These are phyloP conservation scores for Nevesoporus exiguus DNA, from an alignment of 768 basidiomycete genomes.

Conservation along the genomic window DNA sequence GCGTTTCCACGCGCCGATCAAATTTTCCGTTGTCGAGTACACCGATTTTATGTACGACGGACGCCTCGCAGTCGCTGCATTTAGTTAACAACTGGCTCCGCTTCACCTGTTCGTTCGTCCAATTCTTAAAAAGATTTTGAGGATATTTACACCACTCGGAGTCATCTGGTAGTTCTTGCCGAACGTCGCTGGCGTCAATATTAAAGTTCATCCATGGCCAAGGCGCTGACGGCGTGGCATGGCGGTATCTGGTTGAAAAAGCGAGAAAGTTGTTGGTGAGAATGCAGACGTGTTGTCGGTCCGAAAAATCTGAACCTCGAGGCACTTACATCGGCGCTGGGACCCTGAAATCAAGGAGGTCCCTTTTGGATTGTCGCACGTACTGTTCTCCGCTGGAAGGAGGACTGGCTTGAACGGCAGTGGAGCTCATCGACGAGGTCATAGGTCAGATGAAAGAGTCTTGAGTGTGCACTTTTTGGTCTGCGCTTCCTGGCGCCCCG, in stretches of 20 bases:
- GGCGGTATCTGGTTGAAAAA: slow-evolving; percentile 24
- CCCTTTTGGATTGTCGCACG: not conserved
- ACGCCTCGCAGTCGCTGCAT: slow-evolving; percentile 15
- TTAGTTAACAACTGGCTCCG: slow-evolving; percentile 33
- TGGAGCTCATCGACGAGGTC: slow-evolving; percentile 6
- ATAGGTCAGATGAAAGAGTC: not conserved
- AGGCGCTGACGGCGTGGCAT: slow-evolving; percentile 37
- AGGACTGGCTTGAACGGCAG: not conserved
- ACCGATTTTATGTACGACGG: slow-evolving; percentile 18
- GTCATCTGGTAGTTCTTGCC: not conserved
- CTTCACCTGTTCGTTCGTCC: slow-evolving; percentile 44
- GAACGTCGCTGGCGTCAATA: slow-evolving; percentile 7
- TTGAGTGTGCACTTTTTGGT: not conserved
- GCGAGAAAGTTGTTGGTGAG: not conserved
- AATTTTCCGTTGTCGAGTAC: slow-evolving; percentile 19
- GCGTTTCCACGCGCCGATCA: slow-evolving; percentile 10
- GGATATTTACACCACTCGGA: slow-evolving; percentile 42
- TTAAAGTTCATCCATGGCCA: slow-evolving; percentile 40
- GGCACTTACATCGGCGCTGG: slow-evolving; percentile 25
- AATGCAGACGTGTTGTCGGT: not conserved
- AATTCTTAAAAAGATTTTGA: slow-evolving; percentile 49
- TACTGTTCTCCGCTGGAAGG: not conserved
- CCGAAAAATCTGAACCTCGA: no score
- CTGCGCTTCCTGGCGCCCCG: no score
- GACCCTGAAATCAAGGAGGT: slow-evolving; percentile 5